phyloP scores from a whole-genome alignment of 1,284 basidiomycete genomes.

The Sanghuangporus baumii region DNA sequence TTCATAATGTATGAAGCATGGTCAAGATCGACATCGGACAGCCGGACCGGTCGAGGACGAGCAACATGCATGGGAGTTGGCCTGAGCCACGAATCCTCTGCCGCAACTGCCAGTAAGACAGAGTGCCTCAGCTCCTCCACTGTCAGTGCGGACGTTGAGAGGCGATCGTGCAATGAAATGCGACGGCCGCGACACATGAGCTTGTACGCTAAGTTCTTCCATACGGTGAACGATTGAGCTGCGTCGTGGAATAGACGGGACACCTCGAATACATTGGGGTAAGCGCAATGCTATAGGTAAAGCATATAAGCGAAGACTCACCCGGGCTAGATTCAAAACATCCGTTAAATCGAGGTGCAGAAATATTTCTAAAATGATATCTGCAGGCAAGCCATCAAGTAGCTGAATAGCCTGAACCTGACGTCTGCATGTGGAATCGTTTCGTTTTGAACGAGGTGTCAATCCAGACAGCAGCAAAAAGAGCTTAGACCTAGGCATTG shows the following conservation, averaged over 20 bases:
- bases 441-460: neutral
- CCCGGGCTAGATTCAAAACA: conserved; percentile 12
- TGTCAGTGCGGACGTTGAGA: conserved; percentile 11
- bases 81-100: conserved; percentile 13
- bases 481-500: neutral
- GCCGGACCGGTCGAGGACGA: conserved; percentile 2
- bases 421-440: neutral
- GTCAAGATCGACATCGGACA: conserved; percentile 14
- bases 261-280: neutral
- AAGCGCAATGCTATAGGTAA: neutral
- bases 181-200: conserved; percentile 17
- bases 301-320: neutral
- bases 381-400: conserved; percentile 8
- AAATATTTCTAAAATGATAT: conserved; percentile 11
- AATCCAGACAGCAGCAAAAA: neutral
- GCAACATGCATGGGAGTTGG: conserved; percentile 4
- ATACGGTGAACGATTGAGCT: conserved; percentile 7
- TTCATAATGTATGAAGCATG: conserved; percentile 19
- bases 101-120: conserved; percentile 11
- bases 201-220: conserved; percentile 13
- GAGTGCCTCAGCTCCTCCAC: conserved; percentile 8
- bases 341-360: conserved; percentile 11
- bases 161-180: conserved; percentile 12
- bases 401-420: neutral
- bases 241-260: conserved; percentile 12